Evolutionary conservation across 495 filamentous ascomycete genomes (phyloP).

Genomic region (Gamarada debralockiae): DNA sequence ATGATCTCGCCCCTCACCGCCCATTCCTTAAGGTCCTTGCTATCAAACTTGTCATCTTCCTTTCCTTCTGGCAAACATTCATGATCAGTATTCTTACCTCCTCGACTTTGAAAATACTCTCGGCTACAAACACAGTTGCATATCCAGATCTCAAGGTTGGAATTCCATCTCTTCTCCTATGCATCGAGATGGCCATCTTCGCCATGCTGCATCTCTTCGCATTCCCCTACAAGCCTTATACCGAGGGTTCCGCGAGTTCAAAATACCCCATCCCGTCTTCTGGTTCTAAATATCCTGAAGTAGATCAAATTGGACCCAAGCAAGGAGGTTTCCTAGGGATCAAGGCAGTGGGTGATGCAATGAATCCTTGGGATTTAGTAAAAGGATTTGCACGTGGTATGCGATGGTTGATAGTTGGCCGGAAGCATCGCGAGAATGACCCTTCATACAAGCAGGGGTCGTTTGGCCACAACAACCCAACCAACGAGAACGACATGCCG

Average conservation of each 20-base stretch:
- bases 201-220: constrained; percentile 76
- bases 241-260: constrained; percentile 31
- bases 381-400: constrained; percentile 75
- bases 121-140: constrained; percentile 54
- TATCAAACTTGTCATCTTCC: constrained; percentile 92
- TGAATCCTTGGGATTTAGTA: constrained; percentile 81
- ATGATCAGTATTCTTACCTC: constrained; percentile 70
- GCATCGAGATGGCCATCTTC: constrained; percentile 86
- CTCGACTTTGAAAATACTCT: constrained; percentile 51
- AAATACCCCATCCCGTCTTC: constrained; percentile 30
- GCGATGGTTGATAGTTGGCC: constrained; percentile 76
- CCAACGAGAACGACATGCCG: constrained; percentile 31
- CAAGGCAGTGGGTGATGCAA: constrained; percentile 62
- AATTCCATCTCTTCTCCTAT: constrained; percentile 73
- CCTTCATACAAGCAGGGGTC: constrained; percentile 35
- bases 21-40: constrained; percentile 82
- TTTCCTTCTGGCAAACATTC: constrained; percentile 87
- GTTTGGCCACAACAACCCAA: constrained; percentile 1
- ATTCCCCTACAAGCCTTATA: constrained; percentile 72
- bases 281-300: constrained; percentile 24
- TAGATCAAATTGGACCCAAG: constrained; percentile 48
- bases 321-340: constrained; percentile 52
- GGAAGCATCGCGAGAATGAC: constrained; percentile 45
- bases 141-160: constrained; percentile 77
- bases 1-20: constrained; percentile 62